phyloP scores from a whole-genome alignment of 1,284 basidiomycete genomes.

The Pseudomicrostroma phylloplanum region DNA sequence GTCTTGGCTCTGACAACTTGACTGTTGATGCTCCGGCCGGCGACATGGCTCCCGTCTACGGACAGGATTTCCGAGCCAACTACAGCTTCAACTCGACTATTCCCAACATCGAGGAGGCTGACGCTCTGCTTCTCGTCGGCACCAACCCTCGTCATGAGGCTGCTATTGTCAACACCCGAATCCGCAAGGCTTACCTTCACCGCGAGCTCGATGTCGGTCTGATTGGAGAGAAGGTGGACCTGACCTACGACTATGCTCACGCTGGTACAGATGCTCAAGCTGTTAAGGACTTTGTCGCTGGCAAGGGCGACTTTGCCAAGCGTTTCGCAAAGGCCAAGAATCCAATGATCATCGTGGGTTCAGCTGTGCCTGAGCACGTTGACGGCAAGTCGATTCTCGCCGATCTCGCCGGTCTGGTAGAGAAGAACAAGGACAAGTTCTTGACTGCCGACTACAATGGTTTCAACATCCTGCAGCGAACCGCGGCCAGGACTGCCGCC shows the following conservation, averaged over 20 bases:
- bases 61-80: conserved; percentile 87
- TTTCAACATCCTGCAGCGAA: conserved; percentile 82
- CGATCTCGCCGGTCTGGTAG: conserved; percentile 71
- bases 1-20: conserved; percentile 91
- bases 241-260: conserved; percentile 87
- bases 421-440: conserved; percentile 59
- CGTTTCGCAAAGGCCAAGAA: conserved; percentile 86
- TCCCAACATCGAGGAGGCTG: conserved; percentile 81
- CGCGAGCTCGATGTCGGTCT: conserved; percentile 77
- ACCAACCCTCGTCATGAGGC: conserved; percentile 98
- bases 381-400: conserved; percentile 77
- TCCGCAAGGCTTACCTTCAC: conserved; percentile 88
- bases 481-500: conserved; percentile 85
- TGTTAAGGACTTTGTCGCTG: conserved; percentile 67
- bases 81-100: conserved; percentile 97
- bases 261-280: conserved; percentile 75
- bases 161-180: conserved; percentile 91
- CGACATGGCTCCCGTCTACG: conserved; percentile 63
- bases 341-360: conserved; percentile 89
- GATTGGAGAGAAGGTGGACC: conserved; percentile 85
- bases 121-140: conserved; percentile 86
- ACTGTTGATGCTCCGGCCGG: conserved; percentile 71
- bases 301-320: conserved; percentile 70
- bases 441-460: conserved; percentile 91
- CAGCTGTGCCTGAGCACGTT: conserved; percentile 75